Conservation (phyloP, 768 basidiomycete genomes). For the Glaciozyma antarctica region DNA sequence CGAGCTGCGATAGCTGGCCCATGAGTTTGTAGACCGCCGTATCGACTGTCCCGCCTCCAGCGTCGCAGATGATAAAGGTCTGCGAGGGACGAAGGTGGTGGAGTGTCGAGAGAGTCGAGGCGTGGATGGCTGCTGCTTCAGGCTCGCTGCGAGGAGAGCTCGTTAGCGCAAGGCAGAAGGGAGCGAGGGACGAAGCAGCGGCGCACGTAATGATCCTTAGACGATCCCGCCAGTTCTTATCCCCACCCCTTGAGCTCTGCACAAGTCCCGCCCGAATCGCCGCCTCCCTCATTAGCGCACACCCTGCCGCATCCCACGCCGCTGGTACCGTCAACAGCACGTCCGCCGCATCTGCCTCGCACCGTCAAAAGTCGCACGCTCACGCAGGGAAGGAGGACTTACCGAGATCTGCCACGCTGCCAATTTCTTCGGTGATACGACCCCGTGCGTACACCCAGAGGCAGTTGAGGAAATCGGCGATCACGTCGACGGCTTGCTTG, state of each 20-base stretch:
- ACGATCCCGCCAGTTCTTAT: conserved; percentile 67
- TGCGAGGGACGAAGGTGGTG: conserved; percentile 70
- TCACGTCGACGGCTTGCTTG: conserved; percentile 66
- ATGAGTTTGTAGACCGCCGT: conserved; percentile 55
- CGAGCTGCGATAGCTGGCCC: conserved; percentile 67
- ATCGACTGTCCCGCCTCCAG: conserved; percentile 70
- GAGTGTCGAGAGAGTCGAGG: conserved; percentile 67
- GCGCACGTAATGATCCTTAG: conserved; percentile 66
- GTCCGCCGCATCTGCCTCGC: conserved; percentile 58
- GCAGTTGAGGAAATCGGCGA: conserved; percentile 70
- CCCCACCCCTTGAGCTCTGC: conserved; percentile 58
- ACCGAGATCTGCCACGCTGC: conserved; percentile 77
- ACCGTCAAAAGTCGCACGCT: neutral
- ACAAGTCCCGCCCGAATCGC: conserved; percentile 74
- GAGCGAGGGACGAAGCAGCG: neutral
- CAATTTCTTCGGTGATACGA: conserved; percentile 77
- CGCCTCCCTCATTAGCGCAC: conserved; percentile 74
- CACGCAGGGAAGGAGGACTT: conserved; percentile 31
- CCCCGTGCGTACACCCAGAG: conserved; percentile 81
- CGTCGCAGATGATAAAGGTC: conserved; percentile 85
- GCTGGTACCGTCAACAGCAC: conserved; percentile 82
- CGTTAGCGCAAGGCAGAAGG: neutral
- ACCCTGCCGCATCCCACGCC: conserved; percentile 80
- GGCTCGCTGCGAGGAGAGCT: conserved; percentile 44
- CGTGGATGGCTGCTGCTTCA: conserved; percentile 86